A percentile compares a stretch with the other conserved stretches of the same genome.
These are phyloP conservation scores for Suillus ampliporus DNA, from an alignment of 768 basidiomycete genomes.

Conservation along the genomic window DNA sequence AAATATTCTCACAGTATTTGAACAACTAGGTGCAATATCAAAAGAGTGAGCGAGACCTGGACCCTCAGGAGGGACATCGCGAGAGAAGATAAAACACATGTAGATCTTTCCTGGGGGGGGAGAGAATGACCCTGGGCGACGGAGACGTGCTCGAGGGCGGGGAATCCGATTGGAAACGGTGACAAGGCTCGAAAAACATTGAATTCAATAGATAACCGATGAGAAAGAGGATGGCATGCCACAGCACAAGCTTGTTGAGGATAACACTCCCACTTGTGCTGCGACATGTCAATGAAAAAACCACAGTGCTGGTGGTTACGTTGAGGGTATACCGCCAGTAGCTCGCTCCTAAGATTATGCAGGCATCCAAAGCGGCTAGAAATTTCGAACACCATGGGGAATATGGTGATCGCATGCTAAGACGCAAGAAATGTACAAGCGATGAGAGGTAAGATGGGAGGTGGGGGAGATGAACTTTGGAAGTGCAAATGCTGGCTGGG, in stretches of 20 bases:
- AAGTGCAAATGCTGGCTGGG: background rate
- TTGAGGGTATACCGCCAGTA: background rate
- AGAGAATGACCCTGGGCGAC: too few species aligned
- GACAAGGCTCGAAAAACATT: background rate
- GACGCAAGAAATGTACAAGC: background rate
- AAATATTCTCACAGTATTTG: conserved; percentile 1
- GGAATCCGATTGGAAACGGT: background rate
- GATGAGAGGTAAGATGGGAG: background rate
- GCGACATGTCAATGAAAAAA: conserved; percentile 17
- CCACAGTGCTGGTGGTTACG: background rate
- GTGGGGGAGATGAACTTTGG: background rate
- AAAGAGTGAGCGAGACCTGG: background rate
- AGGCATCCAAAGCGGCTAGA: background rate
- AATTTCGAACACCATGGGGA: too few species aligned
- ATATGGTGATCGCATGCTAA: background rate
- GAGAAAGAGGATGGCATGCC: conserved; percentile 17
- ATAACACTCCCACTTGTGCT: conserved; percentile 51
- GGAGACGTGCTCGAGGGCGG: background rate
- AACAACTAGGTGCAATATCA: background rate
- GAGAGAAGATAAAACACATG: background rate
- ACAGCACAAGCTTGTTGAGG: conserved; percentile 47
- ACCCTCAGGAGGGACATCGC: background rate
- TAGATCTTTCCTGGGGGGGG: too few species aligned
- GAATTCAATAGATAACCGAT: background rate
- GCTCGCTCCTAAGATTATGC: background rate